Evolutionary conservation across 441 rosid genomes (phyloP).

Genomic region (Erodium moschatum): DNA sequence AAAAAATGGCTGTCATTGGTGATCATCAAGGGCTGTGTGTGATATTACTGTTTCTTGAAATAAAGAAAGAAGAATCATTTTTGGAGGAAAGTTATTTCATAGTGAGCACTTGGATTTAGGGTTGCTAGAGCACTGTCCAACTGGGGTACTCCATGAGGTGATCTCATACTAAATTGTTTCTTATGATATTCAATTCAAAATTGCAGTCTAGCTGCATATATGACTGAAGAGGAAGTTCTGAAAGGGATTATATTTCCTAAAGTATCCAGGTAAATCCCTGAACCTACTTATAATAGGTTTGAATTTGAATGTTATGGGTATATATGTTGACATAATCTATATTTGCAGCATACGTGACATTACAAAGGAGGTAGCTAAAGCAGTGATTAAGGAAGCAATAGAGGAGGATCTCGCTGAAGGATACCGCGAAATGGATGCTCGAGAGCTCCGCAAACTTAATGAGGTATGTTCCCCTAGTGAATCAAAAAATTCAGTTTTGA

Average conservation of each 20-base stretch:
- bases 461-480: conserved; percentile 33
- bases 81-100: not conserved
- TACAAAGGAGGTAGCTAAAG: conserved; percentile 81
- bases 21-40: not conserved
- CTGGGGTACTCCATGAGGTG: not conserved
- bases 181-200: conserved; percentile 19
- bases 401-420: conserved; percentile 78
- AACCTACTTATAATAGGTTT: not conserved
- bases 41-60: not conserved
- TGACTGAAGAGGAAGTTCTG: conserved; percentile 84
- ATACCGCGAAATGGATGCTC: conserved; percentile 70
- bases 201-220: conserved; percentile 83
- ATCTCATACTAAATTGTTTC: conserved; percentile 9
- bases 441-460: conserved; percentile 54
- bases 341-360: conserved; percentile 79
- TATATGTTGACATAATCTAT: not conserved
- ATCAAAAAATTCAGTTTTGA: conserved; percentile 5
- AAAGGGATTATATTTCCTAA: conserved; percentile 77
- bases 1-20: not conserved
- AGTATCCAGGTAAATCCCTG: conserved; percentile 56
- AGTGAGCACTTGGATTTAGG: not conserved
- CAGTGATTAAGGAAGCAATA: conserved; percentile 84
- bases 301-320: not conserved
- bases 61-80: not conserved
- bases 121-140: not conserved